Evolutionary conservation across 345 rosid genomes (phyloP).

Genomic region (Euphorbia tirucalli): DNA sequence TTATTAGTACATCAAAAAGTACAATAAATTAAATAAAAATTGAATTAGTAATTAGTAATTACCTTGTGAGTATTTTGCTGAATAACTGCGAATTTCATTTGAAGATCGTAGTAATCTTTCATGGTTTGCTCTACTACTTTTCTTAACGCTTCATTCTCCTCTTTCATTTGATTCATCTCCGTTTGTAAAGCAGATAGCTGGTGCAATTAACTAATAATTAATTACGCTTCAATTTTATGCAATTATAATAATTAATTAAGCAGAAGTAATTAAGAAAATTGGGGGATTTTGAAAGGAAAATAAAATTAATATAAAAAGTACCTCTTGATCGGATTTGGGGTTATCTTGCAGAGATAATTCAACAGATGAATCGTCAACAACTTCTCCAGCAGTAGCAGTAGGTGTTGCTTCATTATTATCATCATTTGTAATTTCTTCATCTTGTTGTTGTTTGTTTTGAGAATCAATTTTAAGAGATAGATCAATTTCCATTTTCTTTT

Average conservation of each 20-base stretch:
- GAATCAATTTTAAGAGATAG: conserved; percentile 47
- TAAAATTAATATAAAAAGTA: neutral
- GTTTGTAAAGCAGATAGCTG: conserved; percentile 43
- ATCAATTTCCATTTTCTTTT: conserved; percentile 38
- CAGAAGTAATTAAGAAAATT: neutral
- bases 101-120: conserved; percentile 56
- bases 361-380: conserved; percentile 9
- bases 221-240: neutral
- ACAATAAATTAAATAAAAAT: neutral
- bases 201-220: neutral
- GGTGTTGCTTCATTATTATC: neutral
- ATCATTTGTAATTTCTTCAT: no score
- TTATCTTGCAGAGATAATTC: conserved; percentile 20
- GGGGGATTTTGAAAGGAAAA: no score
- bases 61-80: conserved; percentile 45
- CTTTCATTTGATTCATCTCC: conserved; percentile 59
- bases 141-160: conserved; percentile 55
- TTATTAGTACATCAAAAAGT: neutral
- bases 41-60: neutral
- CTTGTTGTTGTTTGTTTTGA: no score
- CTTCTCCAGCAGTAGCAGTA: conserved; percentile 7
- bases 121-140: conserved; percentile 53
- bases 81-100: conserved; percentile 36
- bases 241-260: neutral
- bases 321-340: conserved; percentile 31